Evolutionary conservation across 1,284 basidiomycete species (phyloP).

Genomic region (Acaromyces ingoldii): DNA sequence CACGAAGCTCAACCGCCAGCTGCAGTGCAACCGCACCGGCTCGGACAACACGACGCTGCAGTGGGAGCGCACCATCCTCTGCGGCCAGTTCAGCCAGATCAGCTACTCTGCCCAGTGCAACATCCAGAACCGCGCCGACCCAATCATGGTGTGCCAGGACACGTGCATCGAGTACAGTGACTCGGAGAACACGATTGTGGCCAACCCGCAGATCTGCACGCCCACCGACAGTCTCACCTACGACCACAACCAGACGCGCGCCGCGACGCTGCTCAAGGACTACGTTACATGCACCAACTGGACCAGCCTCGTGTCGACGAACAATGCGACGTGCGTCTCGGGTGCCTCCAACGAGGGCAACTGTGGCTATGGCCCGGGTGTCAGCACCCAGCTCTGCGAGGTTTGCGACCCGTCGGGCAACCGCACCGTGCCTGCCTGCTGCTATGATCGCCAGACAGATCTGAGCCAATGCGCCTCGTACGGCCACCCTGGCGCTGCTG

Average conservation of each 20-base stretch:
- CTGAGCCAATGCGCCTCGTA: slow-evolving; percentile 31
- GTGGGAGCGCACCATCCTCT: slow-evolving; percentile 41
- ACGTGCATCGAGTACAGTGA: slow-evolving; percentile 36
- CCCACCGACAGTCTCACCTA: slow-evolving; percentile 31
- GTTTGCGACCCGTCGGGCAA: slow-evolving; percentile 49
- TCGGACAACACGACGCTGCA: slow-evolving; percentile 36
- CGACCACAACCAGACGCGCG: slow-evolving; percentile 33
- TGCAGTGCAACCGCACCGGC: slow-evolving; percentile 34
- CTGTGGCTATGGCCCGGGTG: slow-evolving; percentile 53
- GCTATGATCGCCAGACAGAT: slow-evolving; percentile 32
- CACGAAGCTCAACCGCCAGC: slow-evolving; percentile 29
- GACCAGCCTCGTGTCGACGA: slow-evolving; percentile 52
- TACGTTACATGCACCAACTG: slow-evolving; percentile 50
- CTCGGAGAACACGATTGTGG: slow-evolving; percentile 32
- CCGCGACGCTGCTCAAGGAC: slow-evolving; percentile 50
- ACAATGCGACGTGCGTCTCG: slow-evolving; percentile 50
- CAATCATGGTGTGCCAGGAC: slow-evolving; percentile 42
- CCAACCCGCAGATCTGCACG: slow-evolving; percentile 37
- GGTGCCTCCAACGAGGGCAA: slow-evolving; percentile 54
- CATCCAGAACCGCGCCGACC: slow-evolving; percentile 17
- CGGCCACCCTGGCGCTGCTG: slow-evolving; percentile 35
- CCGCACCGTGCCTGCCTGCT: slow-evolving; percentile 32
- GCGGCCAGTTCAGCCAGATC: slow-evolving; percentile 41
- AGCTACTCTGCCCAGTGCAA: slow-evolving; percentile 39
- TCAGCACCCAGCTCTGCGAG: slow-evolving; percentile 51